These are phyloP conservation scores for Rhodotorula graminis DNA, from an alignment of 768 basidiomycete species.

Conservation along the genomic window DNA sequence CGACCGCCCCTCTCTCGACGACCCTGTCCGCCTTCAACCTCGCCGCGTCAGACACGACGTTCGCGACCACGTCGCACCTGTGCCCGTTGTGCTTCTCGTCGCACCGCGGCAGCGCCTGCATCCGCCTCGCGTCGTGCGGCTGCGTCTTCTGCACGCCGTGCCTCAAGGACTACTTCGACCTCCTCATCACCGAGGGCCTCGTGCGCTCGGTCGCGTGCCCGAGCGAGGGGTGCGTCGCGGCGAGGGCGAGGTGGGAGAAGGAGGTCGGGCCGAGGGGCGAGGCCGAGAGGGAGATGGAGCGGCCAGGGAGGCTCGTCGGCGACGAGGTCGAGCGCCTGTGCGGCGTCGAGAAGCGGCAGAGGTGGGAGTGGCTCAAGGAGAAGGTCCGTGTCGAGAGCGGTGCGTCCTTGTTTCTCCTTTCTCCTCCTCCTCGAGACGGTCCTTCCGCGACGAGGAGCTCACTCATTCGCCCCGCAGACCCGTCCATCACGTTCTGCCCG, in stretches of 20 bases:
- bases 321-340: conserved; percentile 37
- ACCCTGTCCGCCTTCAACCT: neutral
- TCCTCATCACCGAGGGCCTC: conserved; percentile 42
- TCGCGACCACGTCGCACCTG: conserved; percentile 3
- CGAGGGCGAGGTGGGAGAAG: conserved; percentile 28
- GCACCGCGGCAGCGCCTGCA: conserved; percentile 5
- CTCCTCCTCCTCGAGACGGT: neutral
- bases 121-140: conserved; percentile 13
- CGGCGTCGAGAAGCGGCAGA: conserved; percentile 28
- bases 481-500: conserved; percentile 40
- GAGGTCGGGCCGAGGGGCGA: neutral
- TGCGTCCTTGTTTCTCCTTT: conserved; percentile 7
- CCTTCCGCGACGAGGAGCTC: neutral
- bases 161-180: conserved; percentile 37
- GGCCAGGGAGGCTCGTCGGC: conserved; percentile 4
- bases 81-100: conserved; percentile 28
- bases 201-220: conserved; percentile 39
- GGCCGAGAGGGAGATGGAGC: neutral
- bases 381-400: conserved; percentile 41
- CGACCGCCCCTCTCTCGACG: neutral
- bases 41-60: neutral
- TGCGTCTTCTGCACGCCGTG: conserved; percentile 38
- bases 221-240: conserved; percentile 27
- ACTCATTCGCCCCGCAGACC: conserved; percentile 39
- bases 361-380: conserved; percentile 39